Base-by-base conservation (phyloP, 768 basidiomycete genomes). In the Mycena crocata region DNA sequence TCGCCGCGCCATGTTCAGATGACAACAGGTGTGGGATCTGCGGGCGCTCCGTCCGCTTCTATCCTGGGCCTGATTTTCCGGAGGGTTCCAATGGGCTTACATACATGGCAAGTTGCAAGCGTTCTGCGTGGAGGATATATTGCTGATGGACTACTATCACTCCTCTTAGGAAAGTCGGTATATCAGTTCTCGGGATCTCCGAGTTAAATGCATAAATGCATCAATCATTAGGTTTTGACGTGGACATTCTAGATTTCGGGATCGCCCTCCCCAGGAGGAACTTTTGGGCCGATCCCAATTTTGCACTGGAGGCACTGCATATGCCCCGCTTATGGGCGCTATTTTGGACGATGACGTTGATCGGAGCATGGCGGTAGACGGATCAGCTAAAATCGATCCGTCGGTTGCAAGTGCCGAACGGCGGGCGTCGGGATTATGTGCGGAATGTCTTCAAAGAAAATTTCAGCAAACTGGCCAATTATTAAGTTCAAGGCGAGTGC, bases 211-310 rank as follows among this genome's bases (percentile, higher is more conserved):
- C 39, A 61, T 58, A 44, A 61, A 32, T 49, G 2, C 39, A 61
- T 62, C 32, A 42, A 52, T 42, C 30, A 23, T 42, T 45, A 13
- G 21, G 32, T 35, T 24, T 62, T 62, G 61, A 62, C 61, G 52
- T 31, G 31, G 42, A 28, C 32, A 39, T 62, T 55, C 61, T 54
- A 55, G 61, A 62, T 30, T 55, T 62, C 52, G 52, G 45, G 61
- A 62, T 62, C 61, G 61, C 26, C 49, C 61, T 2, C 15, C n/a
- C 19, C 28, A 40, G 59, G 59, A 51, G 59, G 48, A 51, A 26
- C 10, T 46, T 30, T 21, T 19, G n/a, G 2, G 52, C 61, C 61
- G 61, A 55, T 62, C 52, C 51, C 17, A 28, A 26, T 35, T 44
- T 34, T 14, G 17, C 17, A 12, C 26, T 7, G 3, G 44, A 39